Conservation (phyloP, 2,329 filamentous ascomycete genomes). For the Monilinia polystroma region DNA sequence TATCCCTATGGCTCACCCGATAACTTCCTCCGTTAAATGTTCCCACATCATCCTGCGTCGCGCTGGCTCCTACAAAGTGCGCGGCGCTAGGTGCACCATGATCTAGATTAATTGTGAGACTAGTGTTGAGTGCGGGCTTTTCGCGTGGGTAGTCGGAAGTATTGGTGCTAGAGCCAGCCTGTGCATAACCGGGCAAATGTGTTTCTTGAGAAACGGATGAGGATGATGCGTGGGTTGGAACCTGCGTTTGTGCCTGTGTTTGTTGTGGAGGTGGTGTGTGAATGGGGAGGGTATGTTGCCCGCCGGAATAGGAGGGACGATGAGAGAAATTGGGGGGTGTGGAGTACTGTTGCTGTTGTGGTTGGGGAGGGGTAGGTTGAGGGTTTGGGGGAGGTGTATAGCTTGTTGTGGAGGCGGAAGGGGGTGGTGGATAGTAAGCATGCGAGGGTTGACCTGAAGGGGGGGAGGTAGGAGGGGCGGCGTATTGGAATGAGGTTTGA, state of each 20-base stretch:
- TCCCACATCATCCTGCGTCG: conserved; percentile 80
- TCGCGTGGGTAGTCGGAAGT: conserved; percentile 31
- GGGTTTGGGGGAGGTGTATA: conserved; percentile 37
- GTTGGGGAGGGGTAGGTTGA: conserved; percentile 30
- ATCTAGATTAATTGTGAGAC: conserved; percentile 38
- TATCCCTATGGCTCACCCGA: conserved; percentile 86
- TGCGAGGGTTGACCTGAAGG: conserved; percentile 36
- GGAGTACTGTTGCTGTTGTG: conserved; percentile 25
- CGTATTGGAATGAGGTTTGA: conserved; percentile 35
- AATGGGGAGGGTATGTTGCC: conserved; percentile 13
- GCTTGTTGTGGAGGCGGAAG: conserved; percentile 26
- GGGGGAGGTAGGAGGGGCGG: conserved; percentile 38
- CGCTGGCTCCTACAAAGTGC: conserved; percentile 63
- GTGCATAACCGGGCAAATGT: conserved; percentile 29
- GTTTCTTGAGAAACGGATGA: conserved; percentile 27
- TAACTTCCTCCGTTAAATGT: conserved; percentile 97
- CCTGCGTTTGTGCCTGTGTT: neutral
- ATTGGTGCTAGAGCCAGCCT: neutral
- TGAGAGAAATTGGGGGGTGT: conserved; percentile 39
- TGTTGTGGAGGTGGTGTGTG: conserved; percentile 22
- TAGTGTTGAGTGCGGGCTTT: conserved; percentile 39
- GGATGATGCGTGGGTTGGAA: conserved; percentile 10
- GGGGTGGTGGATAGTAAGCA: conserved; percentile 41
- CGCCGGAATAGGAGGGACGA: conserved; percentile 38
- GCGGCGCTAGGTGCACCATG: conserved; percentile 43